Conservation (phyloP, 73 alveolate genomes). For the Tetrahymena elliotti region DNA sequence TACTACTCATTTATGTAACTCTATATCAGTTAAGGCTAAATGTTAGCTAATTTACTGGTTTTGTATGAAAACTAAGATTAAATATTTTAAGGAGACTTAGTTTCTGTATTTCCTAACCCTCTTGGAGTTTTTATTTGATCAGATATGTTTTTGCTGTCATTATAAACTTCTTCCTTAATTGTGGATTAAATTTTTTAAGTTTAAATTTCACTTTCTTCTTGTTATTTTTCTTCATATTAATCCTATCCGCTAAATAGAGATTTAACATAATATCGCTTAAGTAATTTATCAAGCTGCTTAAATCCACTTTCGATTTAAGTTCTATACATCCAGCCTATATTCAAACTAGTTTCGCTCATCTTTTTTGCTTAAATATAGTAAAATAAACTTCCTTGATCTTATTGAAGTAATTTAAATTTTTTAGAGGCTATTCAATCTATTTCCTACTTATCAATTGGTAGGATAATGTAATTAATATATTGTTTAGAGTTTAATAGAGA, state of each 20-base stretch:
- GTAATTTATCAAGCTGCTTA: background rate
- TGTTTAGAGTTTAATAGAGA: background rate
- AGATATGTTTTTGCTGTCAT: background rate
- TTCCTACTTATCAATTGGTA: background rate
- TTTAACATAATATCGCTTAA: background rate
- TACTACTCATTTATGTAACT: background rate
- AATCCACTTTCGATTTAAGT: background rate
- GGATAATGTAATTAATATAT: background rate
- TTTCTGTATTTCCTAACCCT: background rate
- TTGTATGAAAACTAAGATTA: background rate
- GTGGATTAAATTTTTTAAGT: background rate
- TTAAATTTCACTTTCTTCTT: background rate
- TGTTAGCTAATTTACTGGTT: background rate
- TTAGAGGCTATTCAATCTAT: background rate
- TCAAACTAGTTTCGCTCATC: background rate
- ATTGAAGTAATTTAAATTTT: background rate
- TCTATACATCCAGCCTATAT: background rate
- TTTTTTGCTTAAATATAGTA: background rate
- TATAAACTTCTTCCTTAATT: background rate
- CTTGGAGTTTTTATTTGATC: background rate
- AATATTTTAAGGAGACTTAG: background rate
- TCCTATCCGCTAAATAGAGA: background rate
- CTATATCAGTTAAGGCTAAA: background rate
- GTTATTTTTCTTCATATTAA: background rate
- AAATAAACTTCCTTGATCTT: background rate